These are phyloP conservation scores for Phyllosticta ampelicida DNA, from an alignment of 2,329 filamentous ascomycete genomes.

Conservation along the genomic window DNA sequence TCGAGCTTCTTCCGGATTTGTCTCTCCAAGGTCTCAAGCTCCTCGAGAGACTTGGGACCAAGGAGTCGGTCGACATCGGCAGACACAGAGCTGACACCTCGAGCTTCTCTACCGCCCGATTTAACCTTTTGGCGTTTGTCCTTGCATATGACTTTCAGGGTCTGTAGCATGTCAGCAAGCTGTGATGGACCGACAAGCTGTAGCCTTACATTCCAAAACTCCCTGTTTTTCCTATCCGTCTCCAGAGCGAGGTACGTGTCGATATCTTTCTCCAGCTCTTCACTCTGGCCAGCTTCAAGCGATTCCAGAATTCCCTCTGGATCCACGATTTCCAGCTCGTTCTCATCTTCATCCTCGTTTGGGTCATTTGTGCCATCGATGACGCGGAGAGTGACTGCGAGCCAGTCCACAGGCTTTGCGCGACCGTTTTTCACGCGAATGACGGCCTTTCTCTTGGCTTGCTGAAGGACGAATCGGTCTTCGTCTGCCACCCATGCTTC, in stretches of 20 bases:
- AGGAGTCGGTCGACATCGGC: constrained; percentile 83
- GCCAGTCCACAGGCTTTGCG: constrained; percentile 85
- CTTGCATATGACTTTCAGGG: constrained; percentile 72
- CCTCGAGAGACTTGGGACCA: constrained; percentile 71
- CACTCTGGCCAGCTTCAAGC: constrained; percentile 55
- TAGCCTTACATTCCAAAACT: constrained; percentile 66
- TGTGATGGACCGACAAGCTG: background rate
- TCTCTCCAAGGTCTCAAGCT: constrained; percentile 74
- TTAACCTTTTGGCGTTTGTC: constrained; percentile 60
- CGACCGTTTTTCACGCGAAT: constrained; percentile 86
- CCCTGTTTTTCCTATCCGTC: constrained; percentile 61
- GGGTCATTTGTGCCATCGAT: constrained; percentile 73
- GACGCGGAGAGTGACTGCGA: constrained; percentile 81
- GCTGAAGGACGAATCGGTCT: constrained; percentile 89
- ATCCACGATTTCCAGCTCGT: constrained; percentile 63
- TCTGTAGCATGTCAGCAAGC: constrained; percentile 34
- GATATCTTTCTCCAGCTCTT: constrained; percentile 74
- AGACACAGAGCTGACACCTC: constrained; percentile 71
- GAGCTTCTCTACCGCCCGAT: constrained; percentile 51
- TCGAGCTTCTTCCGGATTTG: constrained; percentile 80
- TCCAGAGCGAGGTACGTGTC: constrained; percentile 70
- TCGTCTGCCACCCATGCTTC: constrained; percentile 78
- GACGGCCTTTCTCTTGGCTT: constrained; percentile 95
- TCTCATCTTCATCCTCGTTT: constrained; percentile 76
- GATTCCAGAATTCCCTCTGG: constrained; percentile 72